Base-by-base conservation (phyloP, 202 grass and related monocot species). In the Alloteropsis angusta region DNA sequence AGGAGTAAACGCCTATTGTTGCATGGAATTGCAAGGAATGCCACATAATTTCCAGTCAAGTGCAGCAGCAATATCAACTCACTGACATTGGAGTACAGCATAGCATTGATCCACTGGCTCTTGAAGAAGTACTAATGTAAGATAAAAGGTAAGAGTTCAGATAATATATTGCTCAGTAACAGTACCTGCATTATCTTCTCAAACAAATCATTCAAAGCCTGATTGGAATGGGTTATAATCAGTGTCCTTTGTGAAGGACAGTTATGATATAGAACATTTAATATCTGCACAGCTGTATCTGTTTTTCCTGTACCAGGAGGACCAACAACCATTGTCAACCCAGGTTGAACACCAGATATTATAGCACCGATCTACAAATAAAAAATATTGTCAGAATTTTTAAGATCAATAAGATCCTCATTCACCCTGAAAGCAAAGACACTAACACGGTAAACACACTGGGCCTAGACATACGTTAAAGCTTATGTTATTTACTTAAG, bases 141-240 rank as follows among this genome's bases (percentile, higher is more conserved):
- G 32, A 3, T 67, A 79, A 65, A 21, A 5, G 21, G 47, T 63
- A 79, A 75, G 25, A 60, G 23, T 61, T 69, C 11, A 47, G 38
- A 85, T 25, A 78, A 74, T 71, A 81, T 44, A 65, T 70, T 25
- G 34, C 50, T 3, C 37, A 81, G 52, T 37, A 19, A 69, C 21
- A 48, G 52, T 95, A 95, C 96, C 96, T 99, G 89, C 96, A 99
- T 95, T 86, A 99, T 99, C 84, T 99, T 99, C 84, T 99, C 96
- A 76, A 99, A 99, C 44, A 99, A 79, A 58, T 99, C 92, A 80
- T 99, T 99, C 78, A 99, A 87, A 80, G 96, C 96, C 82, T 99
- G 92, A 85, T 99, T 99, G 9, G 92, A 99, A 75, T 99, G 96
- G 38, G 96, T 99, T 65, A 99, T 99, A 81, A 99, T 99, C 25